Base-by-base conservation (phyloP, 202 grass and related monocot species). In the Brachypodium distachyon region DNA sequence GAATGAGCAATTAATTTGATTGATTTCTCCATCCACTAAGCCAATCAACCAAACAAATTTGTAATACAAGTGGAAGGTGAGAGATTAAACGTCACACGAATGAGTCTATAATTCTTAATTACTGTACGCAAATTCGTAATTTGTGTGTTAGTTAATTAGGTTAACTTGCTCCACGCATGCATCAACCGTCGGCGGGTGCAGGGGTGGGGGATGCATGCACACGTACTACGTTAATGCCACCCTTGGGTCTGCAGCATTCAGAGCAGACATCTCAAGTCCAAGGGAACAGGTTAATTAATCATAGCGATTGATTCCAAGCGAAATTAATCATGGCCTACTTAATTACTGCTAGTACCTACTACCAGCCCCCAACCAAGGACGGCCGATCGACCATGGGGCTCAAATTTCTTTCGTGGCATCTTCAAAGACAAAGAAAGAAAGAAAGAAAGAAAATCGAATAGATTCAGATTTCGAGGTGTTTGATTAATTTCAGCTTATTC, bases 241-340 rank as follows among this genome's bases (percentile, higher is more conserved):
- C n/a, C n/a, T n/a, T n/a, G n/a, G n/a, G n/a, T n/a, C 4, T 26
- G 25, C 77, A 61, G 77, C 61, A 81, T 36, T 60, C 23, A 76
- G 16, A 8, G 28, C 53, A 76, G 53, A 61, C 62, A 70, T 9
- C 54, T 14, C 32, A 69, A 32, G 58, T 74, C 58, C 31, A 73
- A 47, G 54, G 14, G 17, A 69, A 27, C 61, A 80, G 61, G 43
- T 52, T 80, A 44, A n/a, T n/a, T n/a, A n/a, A 66, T 43, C 58
- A 22, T 21, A 38, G 29, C 39, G 71, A 72, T 19, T 63, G 48
- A 69, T 4, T 31, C 14, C 23, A 60, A 19, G 10, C 39, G 18
- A 47, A 56, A 49, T n/a, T n/a, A n/a, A n/a, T 49, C 58, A 48
- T 47, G 57, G 5, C 51, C 37, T 9, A 53, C 50, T n/a, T 21